phyloP scores from a whole-genome alignment of 2,329 filamentous ascomycete species.

The Hysterium pulicare region DNA sequence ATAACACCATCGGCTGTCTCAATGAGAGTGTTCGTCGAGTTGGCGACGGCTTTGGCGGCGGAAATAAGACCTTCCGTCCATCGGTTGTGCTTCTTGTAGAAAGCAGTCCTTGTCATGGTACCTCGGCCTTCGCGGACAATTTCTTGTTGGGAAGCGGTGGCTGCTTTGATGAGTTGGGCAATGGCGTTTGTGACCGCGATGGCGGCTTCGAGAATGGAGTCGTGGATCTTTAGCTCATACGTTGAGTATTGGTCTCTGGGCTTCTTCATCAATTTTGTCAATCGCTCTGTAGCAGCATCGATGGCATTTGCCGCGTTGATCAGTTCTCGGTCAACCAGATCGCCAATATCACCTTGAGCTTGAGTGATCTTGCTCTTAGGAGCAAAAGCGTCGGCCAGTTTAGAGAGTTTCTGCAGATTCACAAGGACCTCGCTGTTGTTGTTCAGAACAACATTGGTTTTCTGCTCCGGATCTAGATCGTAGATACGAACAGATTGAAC shows the following conservation, averaged over 20 bases:
- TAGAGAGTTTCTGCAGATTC: conserved; percentile 88
- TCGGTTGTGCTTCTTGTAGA: conserved; percentile 99
- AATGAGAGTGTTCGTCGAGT: conserved; percentile 91
- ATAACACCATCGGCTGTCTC: conserved; percentile 97
- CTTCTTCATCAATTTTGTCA: conserved; percentile 93
- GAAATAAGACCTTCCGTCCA: conserved; percentile 99
- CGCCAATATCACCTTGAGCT: conserved; percentile 80
- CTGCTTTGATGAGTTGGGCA: conserved; percentile 89
- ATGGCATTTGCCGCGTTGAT: conserved; percentile 94
- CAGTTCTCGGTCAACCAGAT: conserved; percentile 88
- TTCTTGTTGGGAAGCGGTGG: conserved; percentile 88
- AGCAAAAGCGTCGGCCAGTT: conserved; percentile 86
- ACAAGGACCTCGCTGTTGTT: conserved; percentile 95
- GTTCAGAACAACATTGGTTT: conserved; percentile 95
- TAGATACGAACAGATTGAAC: conserved; percentile 92
- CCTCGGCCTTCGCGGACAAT: conserved; percentile 93
- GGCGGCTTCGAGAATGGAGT: conserved; percentile 89
- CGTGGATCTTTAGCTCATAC: conserved; percentile 94
- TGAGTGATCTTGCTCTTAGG: conserved; percentile 81
- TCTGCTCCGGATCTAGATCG: conserved; percentile 83
- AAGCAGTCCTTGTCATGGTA: conserved; percentile 81
- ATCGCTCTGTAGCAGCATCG: conserved; percentile 81
- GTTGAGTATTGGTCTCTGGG: conserved; percentile 93
- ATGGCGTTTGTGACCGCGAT: conserved; percentile 93
- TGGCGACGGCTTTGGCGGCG: conserved; percentile 91